phyloP scores from a whole-genome alignment of 345 rosid genomes.

The Atalantia buxifolia region DNA sequence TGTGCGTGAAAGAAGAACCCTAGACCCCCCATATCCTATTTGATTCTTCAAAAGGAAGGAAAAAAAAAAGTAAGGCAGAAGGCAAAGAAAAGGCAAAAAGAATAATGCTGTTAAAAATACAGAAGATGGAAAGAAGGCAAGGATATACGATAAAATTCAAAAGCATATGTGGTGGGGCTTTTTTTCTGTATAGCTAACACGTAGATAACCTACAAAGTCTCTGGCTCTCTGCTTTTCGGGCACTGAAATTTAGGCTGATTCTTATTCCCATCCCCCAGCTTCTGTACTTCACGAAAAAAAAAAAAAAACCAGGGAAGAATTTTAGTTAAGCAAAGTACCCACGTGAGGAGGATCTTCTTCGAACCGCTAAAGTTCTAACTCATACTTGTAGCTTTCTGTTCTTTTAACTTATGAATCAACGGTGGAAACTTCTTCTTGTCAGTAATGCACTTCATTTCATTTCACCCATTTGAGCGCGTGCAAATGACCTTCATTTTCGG shows the following conservation, averaged over 20 bases:
- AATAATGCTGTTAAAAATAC: neutral
- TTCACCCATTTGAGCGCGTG: neutral
- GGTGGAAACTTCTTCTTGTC: neutral
- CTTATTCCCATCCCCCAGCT: neutral
- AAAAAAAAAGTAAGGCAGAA: no score
- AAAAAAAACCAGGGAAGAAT: neutral
- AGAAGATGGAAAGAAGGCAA: neutral
- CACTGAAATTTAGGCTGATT: conserved; percentile 30
- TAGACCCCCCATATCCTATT: neutral
- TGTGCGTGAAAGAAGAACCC: neutral
- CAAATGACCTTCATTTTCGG: no score
- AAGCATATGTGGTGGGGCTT: neutral
- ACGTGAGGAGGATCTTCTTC: conserved; percentile 17
- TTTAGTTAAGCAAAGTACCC: conserved; percentile 5
- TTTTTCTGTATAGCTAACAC: neutral
- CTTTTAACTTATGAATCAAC: neutral
- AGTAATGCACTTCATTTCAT: no score
- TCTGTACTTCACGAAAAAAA: neutral
- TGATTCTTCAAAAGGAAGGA: neutral
- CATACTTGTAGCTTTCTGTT: neutral
- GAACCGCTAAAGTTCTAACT: neutral
- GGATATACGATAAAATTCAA: conserved; percentile 7
- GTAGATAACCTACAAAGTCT: neutral
- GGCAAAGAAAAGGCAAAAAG: neutral
- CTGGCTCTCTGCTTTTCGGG: neutral